These are phyloP conservation scores for Trypanosoma lewisi DNA, from an alignment of 208 protist genomes.

Conservation along the genomic window DNA sequence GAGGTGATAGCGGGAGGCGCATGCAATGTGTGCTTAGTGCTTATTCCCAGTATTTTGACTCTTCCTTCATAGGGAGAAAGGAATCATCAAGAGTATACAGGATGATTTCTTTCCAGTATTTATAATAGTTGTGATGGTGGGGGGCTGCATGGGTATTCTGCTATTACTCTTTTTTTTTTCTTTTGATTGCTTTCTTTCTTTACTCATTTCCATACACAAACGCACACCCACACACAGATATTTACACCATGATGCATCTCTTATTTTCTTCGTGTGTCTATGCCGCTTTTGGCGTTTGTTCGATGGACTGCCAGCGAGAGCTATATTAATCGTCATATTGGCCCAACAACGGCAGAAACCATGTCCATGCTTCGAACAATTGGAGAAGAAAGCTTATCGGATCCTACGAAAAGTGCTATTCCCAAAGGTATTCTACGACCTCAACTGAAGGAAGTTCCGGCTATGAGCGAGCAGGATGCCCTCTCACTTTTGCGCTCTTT, in stretches of 20 bases:
- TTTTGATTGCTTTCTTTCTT: no score
- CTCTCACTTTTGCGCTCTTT: slow-evolving; percentile 55
- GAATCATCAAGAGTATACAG: no score
- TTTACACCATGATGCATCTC: slow-evolving; percentile 34
- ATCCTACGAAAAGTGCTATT: slow-evolving; percentile 73
- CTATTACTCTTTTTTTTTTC: no score
- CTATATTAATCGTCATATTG: slow-evolving; percentile 92
- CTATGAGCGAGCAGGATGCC: slow-evolving; percentile 70
- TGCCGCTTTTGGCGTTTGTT: slow-evolving; percentile 7
- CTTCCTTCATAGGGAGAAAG: no score
- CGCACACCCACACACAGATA: background rate
- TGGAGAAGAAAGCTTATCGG: slow-evolving; percentile 65
- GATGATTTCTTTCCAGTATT: no score
- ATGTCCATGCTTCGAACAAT: slow-evolving; percentile 87
- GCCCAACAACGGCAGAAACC: slow-evolving; percentile 78
- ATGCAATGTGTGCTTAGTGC: no score
- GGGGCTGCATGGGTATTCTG: no score
- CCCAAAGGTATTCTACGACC: slow-evolving; percentile 67
- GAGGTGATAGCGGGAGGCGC: no score
- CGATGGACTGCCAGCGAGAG: slow-evolving; percentile 70
- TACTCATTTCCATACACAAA: no score
- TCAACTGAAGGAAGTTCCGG: slow-evolving; percentile 39
- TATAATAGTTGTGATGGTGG: no score
- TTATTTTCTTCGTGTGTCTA: slow-evolving; percentile 21
- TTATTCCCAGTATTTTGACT: no score